These are phyloP conservation scores for Vairimorpha necatrix DNA, from an alignment of 371 early-diverging fungal species.

Conservation along the genomic window DNA sequence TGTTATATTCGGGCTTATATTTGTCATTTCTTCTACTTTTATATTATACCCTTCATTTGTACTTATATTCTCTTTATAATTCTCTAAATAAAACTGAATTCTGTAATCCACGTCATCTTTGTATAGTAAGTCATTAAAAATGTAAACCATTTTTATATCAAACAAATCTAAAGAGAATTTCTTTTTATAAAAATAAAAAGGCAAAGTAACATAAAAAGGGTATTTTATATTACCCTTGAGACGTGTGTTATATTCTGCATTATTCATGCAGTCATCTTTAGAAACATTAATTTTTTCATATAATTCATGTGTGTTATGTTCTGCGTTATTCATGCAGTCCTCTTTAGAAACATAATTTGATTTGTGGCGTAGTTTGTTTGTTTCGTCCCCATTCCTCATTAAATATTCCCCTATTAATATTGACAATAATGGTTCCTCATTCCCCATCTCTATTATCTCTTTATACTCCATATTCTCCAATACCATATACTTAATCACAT, in stretches of 20 bases:
- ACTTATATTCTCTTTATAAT: neutral
- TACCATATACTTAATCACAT: neutral
- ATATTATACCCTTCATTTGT: neutral
- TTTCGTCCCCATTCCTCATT: neutral
- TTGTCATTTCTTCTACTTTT: neutral
- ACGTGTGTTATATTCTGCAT: no score
- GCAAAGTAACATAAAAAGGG: neutral
- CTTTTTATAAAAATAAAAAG: constrained; percentile 2
- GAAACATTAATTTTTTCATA: neutral
- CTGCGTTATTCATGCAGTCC: no score
- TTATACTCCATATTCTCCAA: neutral
- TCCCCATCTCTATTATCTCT: neutral
- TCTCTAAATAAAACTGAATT: neutral
- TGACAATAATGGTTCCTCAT: neutral
- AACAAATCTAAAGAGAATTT: neutral
- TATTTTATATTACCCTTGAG: neutral
- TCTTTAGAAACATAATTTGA: no score
- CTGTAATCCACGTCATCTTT: neutral
- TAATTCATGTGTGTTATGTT: no score
- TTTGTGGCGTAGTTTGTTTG: no score
- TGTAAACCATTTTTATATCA: neutral
- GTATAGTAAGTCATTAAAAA: neutral
- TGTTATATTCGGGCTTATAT: neutral
- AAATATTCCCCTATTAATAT: neutral
- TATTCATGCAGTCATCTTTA: no score